Evolutionary conservation across 768 basidiomycete genomes (phyloP).

Genomic region (Tephrocybe sp.): DNA sequence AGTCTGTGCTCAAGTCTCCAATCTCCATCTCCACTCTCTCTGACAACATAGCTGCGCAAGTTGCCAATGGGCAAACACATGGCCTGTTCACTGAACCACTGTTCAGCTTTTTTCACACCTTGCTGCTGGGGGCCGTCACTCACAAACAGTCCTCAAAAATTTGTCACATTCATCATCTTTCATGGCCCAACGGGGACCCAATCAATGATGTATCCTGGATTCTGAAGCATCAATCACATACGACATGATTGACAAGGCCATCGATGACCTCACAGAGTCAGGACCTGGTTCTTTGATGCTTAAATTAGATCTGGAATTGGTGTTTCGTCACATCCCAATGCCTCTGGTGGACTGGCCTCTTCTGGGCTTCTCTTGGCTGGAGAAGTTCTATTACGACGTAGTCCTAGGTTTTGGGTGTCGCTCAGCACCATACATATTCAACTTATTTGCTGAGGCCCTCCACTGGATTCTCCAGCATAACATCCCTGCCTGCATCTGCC

Average conservation of each 20-base stretch:
- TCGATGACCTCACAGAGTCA: conserved; percentile 21
- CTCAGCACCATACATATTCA: conserved; percentile 38
- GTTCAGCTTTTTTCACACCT: too few relatives aligned
- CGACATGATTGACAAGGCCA: conserved; percentile 26
- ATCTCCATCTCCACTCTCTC: too few relatives aligned
- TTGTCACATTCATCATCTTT: conserved; percentile 27
- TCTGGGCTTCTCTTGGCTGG: conserved; percentile 34
- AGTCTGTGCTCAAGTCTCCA: too few relatives aligned
- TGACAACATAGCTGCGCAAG: too few relatives aligned
- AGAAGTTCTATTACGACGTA: conserved; percentile 28
- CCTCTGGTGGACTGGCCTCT: conserved; percentile 28
- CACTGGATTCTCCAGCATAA: conserved; percentile 40
- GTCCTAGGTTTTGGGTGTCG: conserved; percentile 33
- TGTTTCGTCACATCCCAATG: conserved; percentile 36
- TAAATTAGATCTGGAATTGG: conserved; percentile 36
- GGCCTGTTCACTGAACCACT: too few relatives aligned
- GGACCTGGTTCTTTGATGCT: conserved; percentile 28
- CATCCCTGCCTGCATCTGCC: conserved; percentile 28
- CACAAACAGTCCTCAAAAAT: too few relatives aligned
- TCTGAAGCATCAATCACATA: conserved; percentile 27
- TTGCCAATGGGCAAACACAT: too few relatives aligned
- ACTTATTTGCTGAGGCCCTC: conserved; percentile 37
- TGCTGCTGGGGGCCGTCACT: too few relatives aligned
- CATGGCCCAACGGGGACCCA: conserved; percentile 24
- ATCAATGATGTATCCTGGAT: conserved; percentile 32